Conservation (phyloP, 768 basidiomycete species). For the Galerina sulciceps region DNA sequence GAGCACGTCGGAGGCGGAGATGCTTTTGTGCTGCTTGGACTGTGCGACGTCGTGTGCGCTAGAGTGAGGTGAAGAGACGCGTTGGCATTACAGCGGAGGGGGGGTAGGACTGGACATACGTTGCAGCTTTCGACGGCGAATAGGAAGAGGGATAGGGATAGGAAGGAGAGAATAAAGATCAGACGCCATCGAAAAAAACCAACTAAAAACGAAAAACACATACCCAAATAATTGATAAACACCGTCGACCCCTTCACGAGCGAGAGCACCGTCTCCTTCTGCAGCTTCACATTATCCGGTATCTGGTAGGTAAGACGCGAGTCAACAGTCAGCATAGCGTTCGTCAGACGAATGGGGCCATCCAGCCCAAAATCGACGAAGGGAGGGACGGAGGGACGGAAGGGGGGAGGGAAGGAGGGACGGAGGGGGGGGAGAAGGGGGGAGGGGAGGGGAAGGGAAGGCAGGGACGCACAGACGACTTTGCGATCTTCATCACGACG, state of each 20-base stretch:
- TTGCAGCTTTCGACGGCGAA: conserved; percentile 56
- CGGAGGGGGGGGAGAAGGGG: no score
- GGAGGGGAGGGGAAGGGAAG: no score
- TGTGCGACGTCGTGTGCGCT: conserved; percentile 89
- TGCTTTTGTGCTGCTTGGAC: conserved; percentile 86
- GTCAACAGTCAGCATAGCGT: no score
- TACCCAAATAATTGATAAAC: conserved; percentile 93
- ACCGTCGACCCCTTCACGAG: conserved; percentile 90
- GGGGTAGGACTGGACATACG: conserved; percentile 35
- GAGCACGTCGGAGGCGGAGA: conserved; percentile 88
- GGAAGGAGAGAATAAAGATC: neutral
- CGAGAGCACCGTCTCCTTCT: conserved; percentile 87
- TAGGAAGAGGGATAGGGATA: no score
- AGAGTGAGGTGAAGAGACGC: neutral
- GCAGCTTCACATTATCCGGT: conserved; percentile 83
- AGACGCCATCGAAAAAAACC: neutral
- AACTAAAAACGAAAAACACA: conserved; percentile 26
- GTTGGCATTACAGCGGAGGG: conserved; percentile 15
- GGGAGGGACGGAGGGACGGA: conserved; percentile 11
- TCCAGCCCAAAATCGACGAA: no score
- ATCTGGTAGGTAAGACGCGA: conserved; percentile 49
- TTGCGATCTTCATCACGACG: conserved; percentile 83
- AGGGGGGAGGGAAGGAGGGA: conserved; percentile 11
- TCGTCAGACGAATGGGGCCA: no score
- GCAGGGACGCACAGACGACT: conserved; percentile 67